phyloP scores from a whole-genome alignment of 1,284 basidiomycete genomes.

The Cryptococcus floricola region DNA sequence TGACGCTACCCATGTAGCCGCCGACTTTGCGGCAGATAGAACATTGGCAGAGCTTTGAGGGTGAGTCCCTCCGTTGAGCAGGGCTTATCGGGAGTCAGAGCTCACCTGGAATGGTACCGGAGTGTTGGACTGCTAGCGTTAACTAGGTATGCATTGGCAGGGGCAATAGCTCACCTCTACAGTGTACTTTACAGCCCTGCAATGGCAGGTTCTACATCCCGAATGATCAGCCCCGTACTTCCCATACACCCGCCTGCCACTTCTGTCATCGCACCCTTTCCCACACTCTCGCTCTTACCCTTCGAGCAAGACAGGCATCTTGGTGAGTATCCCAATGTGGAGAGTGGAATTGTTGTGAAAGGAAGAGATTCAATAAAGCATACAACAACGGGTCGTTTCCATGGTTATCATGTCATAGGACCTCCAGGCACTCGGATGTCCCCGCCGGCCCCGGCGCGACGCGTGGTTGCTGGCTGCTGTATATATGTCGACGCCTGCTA shows the following conservation, averaged over 20 bases:
- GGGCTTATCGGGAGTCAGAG: too few species aligned
- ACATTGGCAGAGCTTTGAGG: slow-evolving; percentile 41
- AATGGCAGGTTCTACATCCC: slow-evolving; percentile 43
- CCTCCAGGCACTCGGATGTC: too few species aligned
- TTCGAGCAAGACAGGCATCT: slow-evolving; percentile 39
- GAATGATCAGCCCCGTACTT: not conserved
- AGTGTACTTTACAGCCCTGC: slow-evolving; percentile 43
- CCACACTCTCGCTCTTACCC: slow-evolving; percentile 20
- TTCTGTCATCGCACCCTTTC: not conserved
- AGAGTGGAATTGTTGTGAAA: too few species aligned
- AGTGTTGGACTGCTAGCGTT: slow-evolving; percentile 40
- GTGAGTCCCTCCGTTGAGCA: not conserved
- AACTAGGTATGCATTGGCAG: not conserved
- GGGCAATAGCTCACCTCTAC: slow-evolving; percentile 27
- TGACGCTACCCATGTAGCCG: slow-evolving; percentile 47
- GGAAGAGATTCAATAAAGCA: too few species aligned
- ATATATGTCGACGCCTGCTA: too few species aligned
- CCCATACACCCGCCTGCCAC: not conserved
- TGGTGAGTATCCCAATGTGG: not conserved
- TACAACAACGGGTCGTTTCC: too few species aligned
- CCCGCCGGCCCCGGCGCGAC: too few species aligned
- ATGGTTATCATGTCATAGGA: too few species aligned
- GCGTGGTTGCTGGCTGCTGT: too few species aligned
- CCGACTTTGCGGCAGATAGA: slow-evolving; percentile 48
- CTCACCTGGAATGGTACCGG: slow-evolving; percentile 45